Evolutionary conservation across 306 rosid species (phyloP), one percentile per base, ranked within the genome.

Genomic region (Ziziphus jujuba): DNA sequence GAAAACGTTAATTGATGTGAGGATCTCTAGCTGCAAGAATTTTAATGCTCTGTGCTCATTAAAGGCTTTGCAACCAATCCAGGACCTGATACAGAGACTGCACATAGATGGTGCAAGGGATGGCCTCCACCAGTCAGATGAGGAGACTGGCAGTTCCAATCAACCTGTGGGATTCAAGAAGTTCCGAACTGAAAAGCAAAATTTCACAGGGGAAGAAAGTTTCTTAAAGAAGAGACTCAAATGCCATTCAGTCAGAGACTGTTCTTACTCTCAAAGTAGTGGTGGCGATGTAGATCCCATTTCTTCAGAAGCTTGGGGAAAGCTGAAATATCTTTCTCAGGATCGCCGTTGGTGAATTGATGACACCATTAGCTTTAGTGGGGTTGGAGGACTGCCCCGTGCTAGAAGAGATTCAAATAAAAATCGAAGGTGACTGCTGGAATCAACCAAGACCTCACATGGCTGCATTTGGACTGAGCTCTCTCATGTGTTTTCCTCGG

Each of bases 61-160:
- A 6, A 40, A 15, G 50, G 68, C 68, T 23, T 21, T 63, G 33
- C 36, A 47, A 15, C 68, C 55, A 47, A 28, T 63, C 23, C 57
- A n/a, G 33, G 57, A 19, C 43, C 45, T 7, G 4, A 63, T 63
- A 45, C 57, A 63, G 43, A 40, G 44, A 49, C 35, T 64, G 58
- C 69, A 64, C 58, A 49, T 64, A 47, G 69, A 64, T 13, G 48
- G 69, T 20, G 44, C n/a, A 12, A 48, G 69, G 69, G 47, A 49
- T 10, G 52, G 56, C 16, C 17, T 10, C 14, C 69, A 25, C 11
- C 24, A 17, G 34, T 49, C 28, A n/a, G 45, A 63, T 24, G 57
- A 8, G 28, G 19, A 38, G 49, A 7, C 31, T n/a, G 15, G 54
- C 36, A 5, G 14, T 16, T 20, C 17, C 16, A 23, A 24, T 40